Evolutionary conservation across 169 alveolate genomes (phyloP), one percentile per base, ranked within the genome.

Genomic region (Plasmodium gallinaceum): DNA sequence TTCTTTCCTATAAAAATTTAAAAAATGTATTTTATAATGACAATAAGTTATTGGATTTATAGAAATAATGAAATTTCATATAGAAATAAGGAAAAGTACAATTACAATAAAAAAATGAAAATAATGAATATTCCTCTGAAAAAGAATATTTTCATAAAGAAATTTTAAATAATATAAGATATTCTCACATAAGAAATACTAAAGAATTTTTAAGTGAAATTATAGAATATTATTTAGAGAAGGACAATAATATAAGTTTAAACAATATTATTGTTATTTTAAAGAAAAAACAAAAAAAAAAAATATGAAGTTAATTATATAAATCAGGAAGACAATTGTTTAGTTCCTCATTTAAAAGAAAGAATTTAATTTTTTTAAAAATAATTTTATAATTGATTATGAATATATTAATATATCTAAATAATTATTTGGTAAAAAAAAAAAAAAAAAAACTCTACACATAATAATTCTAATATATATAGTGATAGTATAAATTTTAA

Each of bases 151-250:
- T 10, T 37, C 16, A 8, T 24, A 9, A 42, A 12, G 62, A 73
- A 5, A 7, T 43, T 12, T 5, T 51, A 18, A 45, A 8, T 60
- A 73, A 26, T 54, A 57, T 74, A 32, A 57, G 93, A 45, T 80
- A 88, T 58, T 80, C 94, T 10, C 88, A 60, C 57, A 87, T 92
- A 92, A 94, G 95, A 8, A 72, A 74, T 70, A 16, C 76, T 0
- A 32, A 54, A 32, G 95, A 94, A 37, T 65, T 73, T 5, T 22
- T 90, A 37, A 80, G 91, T 32, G 92, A 70, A 26, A 48, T 76
- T 20, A 16, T 92, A 8, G 74, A 58, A 9, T 90, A 83, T 42
- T 90, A 66, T 62, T 64, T 32, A n/a, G 22, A 24, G 0, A 71
- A 61, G 45, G n/a, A 42, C 12, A 54, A 54, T 54, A 54, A 54